phyloP scores from a whole-genome alignment of 768 basidiomycete genomes.

The Mycena capillaripes region DNA sequence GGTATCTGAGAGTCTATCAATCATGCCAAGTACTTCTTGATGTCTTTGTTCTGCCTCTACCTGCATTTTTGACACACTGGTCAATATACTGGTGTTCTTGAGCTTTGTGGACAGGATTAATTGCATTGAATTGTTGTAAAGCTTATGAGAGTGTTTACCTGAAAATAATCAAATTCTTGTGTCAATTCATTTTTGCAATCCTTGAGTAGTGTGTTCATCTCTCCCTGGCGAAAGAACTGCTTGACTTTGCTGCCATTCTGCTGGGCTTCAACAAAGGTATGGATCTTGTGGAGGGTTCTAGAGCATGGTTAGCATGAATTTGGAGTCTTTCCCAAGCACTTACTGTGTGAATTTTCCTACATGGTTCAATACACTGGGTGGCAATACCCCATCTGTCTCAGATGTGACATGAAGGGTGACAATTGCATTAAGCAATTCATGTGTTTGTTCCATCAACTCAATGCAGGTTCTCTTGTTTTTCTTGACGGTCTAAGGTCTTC shows the following conservation, averaged over 20 bases:
- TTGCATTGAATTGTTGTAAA: too few relatives aligned
- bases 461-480: background rate
- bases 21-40: too few relatives aligned
- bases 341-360: constrained; percentile 3
- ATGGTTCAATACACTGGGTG: background rate
- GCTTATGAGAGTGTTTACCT: too few relatives aligned
- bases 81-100: too few relatives aligned
- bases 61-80: too few relatives aligned
- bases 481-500: background rate
- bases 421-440: constrained; percentile 3
- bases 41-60: too few relatives aligned
- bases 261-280: background rate
- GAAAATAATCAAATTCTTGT: too few relatives aligned
- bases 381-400: background rate
- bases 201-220: too few relatives aligned
- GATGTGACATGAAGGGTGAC: background rate
- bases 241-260: background rate
- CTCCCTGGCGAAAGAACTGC: too few relatives aligned
- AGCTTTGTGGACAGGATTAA: too few relatives aligned
- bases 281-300: background rate
- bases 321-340: background rate
- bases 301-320: background rate
- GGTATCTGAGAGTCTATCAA: background rate
- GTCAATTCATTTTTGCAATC: too few relatives aligned
- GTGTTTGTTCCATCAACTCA: constrained; percentile 9